Evolutionary conservation across 345 rosid genomes (phyloP).

Genomic region (Ailanthus altissimus): DNA sequence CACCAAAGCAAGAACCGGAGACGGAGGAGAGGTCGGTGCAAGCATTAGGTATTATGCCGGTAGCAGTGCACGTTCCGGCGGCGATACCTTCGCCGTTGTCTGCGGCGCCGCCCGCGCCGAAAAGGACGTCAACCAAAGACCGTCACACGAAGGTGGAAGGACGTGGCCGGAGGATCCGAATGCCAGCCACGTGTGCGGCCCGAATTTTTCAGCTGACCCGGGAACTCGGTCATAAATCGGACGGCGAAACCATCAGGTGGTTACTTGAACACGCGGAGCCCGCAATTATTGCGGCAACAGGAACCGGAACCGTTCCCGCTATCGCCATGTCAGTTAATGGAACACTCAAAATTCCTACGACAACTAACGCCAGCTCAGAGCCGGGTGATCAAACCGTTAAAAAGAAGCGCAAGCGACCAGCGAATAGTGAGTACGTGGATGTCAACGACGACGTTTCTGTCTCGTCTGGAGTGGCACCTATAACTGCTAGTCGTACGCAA

Average conservation of each 20-base stretch:
- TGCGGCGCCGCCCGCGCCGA: conserved; percentile 37
- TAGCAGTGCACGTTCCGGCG: conserved; percentile 39
- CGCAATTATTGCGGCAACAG: conserved; percentile 84
- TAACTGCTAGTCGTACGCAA: conserved; percentile 20
- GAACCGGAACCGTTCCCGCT: conserved; percentile 92
- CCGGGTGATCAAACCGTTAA: conserved; percentile 40
- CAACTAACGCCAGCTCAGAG: conserved; percentile 46
- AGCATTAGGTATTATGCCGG: conserved; percentile 25
- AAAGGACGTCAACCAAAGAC: conserved; percentile 74
- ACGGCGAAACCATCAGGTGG: conserved; percentile 93
- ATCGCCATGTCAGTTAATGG: conserved; percentile 93
- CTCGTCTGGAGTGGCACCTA: conserved; percentile 58
- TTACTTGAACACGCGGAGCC: conserved; percentile 84
- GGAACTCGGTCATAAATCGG: conserved; percentile 87
- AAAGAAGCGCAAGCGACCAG: conserved; percentile 74
- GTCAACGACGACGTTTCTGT: conserved; percentile 47
- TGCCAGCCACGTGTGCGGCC: conserved; percentile 95
- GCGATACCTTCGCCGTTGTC: conserved; percentile 35
- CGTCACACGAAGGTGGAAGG: conserved; percentile 96
- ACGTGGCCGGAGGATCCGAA: conserved; percentile 90
- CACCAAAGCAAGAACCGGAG: conserved; percentile 50
- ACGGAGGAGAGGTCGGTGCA: conserved; percentile 4
- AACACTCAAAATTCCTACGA: conserved; percentile 77
- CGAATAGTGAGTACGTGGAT: conserved; percentile 75
- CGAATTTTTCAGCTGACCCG: conserved; percentile 85